Evolutionary conservation across 2,329 filamentous ascomycete genomes (phyloP).

Genomic region (Aureobasidium uvarum): DNA sequence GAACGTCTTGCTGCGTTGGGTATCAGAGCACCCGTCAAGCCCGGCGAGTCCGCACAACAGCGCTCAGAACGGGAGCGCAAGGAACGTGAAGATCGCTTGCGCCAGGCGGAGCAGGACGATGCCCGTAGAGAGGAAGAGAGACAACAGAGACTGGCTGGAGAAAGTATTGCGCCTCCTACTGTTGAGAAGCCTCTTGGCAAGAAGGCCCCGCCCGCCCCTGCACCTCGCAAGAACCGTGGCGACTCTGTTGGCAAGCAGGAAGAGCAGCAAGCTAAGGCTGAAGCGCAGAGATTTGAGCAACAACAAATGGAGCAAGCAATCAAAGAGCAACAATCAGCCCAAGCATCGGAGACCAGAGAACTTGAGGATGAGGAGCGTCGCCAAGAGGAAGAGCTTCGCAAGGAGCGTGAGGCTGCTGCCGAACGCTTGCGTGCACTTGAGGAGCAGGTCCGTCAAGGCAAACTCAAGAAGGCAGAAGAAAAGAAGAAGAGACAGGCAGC

Average conservation of each 20-base stretch:
- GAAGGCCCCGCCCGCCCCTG: slow-evolving; percentile 64
- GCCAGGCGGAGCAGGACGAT: slow-evolving; percentile 92
- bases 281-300: slow-evolving; percentile 60
- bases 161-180: slow-evolving; percentile 63
- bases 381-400: slow-evolving; percentile 76
- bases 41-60: slow-evolving; percentile 75
- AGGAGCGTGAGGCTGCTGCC: slow-evolving; percentile 75
- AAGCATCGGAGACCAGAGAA: slow-evolving; percentile 68
- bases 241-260: slow-evolving; percentile 56
- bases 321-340: slow-evolving; percentile 69
- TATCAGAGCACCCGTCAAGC: slow-evolving; percentile 76
- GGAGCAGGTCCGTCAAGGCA: slow-evolving; percentile 89
- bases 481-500: slow-evolving; percentile 90
- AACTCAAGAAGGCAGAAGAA: slow-evolving; percentile 94
- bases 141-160: slow-evolving; percentile 76
- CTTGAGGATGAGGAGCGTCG: slow-evolving; percentile 74
- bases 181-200: slow-evolving; percentile 44
- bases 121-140: slow-evolving; percentile 82
- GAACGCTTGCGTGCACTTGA: slow-evolving; percentile 85
- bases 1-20: slow-evolving; percentile 91
- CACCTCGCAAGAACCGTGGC: slow-evolving; percentile 62
- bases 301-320: slow-evolving; percentile 54
- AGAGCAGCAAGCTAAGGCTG: slow-evolving; percentile 53
- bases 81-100: slow-evolving; percentile 82
- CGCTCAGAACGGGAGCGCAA: slow-evolving; percentile 82